These are phyloP conservation scores for Phytophthora kernoviae DNA, from an alignment of 352 stramenopile species.

Conservation along the genomic window DNA sequence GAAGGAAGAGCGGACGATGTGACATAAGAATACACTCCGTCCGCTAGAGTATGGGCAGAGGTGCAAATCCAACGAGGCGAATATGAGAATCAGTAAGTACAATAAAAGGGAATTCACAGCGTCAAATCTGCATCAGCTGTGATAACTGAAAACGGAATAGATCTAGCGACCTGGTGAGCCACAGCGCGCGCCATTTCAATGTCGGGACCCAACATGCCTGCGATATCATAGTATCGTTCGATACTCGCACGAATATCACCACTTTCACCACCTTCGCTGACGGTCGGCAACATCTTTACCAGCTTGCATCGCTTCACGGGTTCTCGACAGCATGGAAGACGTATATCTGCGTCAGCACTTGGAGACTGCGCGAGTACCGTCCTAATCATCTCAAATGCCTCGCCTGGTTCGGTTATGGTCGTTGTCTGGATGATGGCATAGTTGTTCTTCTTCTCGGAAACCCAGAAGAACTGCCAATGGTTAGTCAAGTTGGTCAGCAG, in stretches of 20 bases:
- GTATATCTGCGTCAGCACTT: constrained; percentile 33
- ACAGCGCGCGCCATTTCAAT: constrained; percentile 40
- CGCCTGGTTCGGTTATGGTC: constrained; percentile 25
- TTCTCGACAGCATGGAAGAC: constrained; percentile 30
- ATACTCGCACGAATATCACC: constrained; percentile 27
- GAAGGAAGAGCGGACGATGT: too few relatives aligned
- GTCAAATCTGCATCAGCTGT: too few relatives aligned
- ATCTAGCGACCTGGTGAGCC: constrained; percentile 24
- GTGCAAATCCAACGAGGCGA: too few relatives aligned
- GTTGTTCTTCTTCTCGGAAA: constrained; percentile 33
- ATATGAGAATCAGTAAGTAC: too few relatives aligned
- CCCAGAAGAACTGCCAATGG: constrained; percentile 52
- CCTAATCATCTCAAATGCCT: constrained; percentile 41
- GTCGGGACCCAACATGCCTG: constrained; percentile 40
- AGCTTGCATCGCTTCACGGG: constrained; percentile 48
- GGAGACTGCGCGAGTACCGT: constrained; percentile 32
- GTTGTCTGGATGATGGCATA: constrained; percentile 24
- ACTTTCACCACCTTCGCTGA: constrained; percentile 20
- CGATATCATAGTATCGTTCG: constrained; percentile 48
- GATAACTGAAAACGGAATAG: constrained; percentile 26
- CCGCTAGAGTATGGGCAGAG: too few relatives aligned
- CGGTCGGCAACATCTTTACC: constrained; percentile 5
- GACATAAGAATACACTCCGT: too few relatives aligned
- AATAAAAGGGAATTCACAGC: too few relatives aligned
- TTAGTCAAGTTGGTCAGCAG: constrained; percentile 45